Conservation (phyloP, 352 stramenopile genomes). For the Phytophthora hibernalis region DNA sequence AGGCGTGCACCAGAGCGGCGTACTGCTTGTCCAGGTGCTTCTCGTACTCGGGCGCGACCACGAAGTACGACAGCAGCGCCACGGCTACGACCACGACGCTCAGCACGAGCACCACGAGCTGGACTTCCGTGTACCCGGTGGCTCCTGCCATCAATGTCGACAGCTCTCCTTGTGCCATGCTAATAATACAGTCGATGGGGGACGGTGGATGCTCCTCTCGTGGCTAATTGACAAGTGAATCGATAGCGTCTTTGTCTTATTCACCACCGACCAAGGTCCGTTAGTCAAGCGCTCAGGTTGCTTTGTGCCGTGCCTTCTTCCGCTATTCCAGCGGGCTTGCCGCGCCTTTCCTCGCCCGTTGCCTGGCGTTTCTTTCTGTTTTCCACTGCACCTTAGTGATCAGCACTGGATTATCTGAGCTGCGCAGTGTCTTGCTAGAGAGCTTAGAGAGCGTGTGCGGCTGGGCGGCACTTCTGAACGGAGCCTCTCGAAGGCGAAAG, state of each 20-base stretch:
- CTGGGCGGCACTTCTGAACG: conserved; percentile 11
- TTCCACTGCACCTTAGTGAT: conserved; percentile 14
- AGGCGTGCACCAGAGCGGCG: conserved; percentile 45
- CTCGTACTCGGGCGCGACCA: conserved; percentile 79
- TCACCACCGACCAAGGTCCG: conserved; percentile 1
- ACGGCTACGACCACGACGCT: conserved; percentile 59
- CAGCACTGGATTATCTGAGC: background rate
- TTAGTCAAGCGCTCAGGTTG: conserved; percentile 10
- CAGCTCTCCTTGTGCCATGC: conserved; percentile 30
- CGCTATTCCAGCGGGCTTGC: conserved; percentile 23
- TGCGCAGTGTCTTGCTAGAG: too few species aligned
- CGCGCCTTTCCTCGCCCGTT: conserved; percentile 44
- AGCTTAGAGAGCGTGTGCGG: conserved; percentile 15
- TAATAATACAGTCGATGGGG: background rate
- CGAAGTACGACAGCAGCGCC: conserved; percentile 81
- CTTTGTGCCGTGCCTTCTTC: conserved; percentile 19
- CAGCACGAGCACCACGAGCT: conserved; percentile 64
- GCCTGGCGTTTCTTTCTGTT: conserved; percentile 34
- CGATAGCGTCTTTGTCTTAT: conserved; percentile 16
- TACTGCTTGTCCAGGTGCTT: conserved; percentile 75
- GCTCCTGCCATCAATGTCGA: conserved; percentile 22
- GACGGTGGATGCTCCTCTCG: background rate
- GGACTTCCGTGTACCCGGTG: conserved; percentile 51
- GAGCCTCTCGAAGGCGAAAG: conserved; percentile 7
- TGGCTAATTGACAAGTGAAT: conserved; percentile 34